Conservation (phyloP, 495 filamentous ascomycete species). For the Aspergillus indologenus region DNA sequence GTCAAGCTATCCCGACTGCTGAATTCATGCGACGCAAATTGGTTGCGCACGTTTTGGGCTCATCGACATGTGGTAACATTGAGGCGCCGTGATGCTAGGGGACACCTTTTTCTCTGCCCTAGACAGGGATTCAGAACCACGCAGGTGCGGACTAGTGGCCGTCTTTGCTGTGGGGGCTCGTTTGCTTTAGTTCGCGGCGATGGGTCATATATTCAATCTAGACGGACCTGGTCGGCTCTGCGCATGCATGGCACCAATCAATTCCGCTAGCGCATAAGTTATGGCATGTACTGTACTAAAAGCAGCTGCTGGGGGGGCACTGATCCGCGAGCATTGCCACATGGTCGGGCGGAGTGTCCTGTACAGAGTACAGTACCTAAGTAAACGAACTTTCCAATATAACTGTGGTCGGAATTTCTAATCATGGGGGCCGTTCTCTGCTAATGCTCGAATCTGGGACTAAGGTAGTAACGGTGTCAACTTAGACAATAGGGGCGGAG, state of each 20-base stretch:
- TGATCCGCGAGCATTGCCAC: neutral
- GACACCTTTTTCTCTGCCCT: neutral
- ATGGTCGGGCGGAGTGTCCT: neutral
- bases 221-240: neutral
- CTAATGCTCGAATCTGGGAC: neutral
- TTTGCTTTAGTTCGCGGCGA: neutral
- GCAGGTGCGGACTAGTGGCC: neutral
- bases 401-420: too few relatives aligned
- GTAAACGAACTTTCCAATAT: neutral
- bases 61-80: too few relatives aligned
- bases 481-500: neutral
- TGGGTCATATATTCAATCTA: neutral
- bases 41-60: too few relatives aligned
- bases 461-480: neutral
- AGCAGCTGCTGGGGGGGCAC: neutral
- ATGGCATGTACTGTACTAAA: too few relatives aligned
- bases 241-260: neutral
- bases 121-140: neutral
- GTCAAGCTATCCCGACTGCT: too few relatives aligned
- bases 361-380: too few relatives aligned
- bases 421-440: constrained; percentile 1
- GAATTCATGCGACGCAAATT: too few relatives aligned
- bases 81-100: too few relatives aligned
- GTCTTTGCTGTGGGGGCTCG: neutral
- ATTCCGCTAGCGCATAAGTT: neutral